Conservation (phyloP, 2,329 filamentous ascomycete genomes). For the Fusarium sarcochroum region DNA sequence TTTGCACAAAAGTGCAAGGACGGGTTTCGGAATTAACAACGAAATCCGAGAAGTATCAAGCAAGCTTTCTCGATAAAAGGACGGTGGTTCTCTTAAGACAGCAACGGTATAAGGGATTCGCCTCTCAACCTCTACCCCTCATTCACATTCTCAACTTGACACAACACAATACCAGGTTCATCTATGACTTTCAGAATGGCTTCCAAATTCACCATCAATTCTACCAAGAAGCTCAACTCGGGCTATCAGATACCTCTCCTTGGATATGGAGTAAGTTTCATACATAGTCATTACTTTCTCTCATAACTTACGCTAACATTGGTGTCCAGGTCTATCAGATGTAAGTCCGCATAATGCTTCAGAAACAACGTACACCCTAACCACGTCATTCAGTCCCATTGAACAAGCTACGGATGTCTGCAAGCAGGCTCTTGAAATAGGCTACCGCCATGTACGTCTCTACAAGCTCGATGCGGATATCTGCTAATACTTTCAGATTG, state of each 20-base stretch:
- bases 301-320: constrained; percentile 18
- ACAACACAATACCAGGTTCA: background rate
- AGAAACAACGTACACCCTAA: background rate
- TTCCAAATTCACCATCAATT: constrained; percentile 60
- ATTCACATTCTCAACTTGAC: constrained; percentile 4
- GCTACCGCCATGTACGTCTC: constrained; percentile 66
- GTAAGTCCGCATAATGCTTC: constrained; percentile 53
- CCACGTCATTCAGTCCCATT: constrained; percentile 46
- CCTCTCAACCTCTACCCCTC: constrained; percentile 18
- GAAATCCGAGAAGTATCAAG: background rate
- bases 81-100: background rate
- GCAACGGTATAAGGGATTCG: constrained; percentile 20
- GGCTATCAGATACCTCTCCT: constrained; percentile 67
- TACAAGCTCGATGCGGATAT: background rate
- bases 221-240: constrained; percentile 67
- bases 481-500: constrained; percentile 56
- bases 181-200: constrained; percentile 59
- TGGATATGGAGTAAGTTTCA: constrained; percentile 66
- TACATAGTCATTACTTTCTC: background rate
- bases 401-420: constrained; percentile 54
- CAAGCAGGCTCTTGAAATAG: constrained; percentile 62
- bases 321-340: constrained; percentile 65
- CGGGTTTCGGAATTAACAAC: background rate
- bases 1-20: background rate
- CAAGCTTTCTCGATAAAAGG: background rate